A percentile compares a stretch with the other conserved stretches of the same genome.
These are phyloP conservation scores for Populus tomentosa DNA, from an alignment of 441 rosid species.

Conservation along the genomic window DNA sequence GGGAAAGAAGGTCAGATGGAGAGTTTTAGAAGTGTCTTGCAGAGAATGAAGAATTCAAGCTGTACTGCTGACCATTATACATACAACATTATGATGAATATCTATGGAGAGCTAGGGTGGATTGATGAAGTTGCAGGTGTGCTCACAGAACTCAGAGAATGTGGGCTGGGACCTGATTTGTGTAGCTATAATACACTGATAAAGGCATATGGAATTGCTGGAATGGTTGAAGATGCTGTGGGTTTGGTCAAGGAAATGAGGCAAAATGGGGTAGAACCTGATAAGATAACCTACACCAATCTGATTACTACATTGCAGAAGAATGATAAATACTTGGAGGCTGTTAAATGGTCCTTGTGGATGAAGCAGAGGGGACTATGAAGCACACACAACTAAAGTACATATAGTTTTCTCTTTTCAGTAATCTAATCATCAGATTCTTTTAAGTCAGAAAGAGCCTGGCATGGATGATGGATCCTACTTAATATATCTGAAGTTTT, in stretches of 20 bases:
- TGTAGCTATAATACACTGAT: conserved; percentile 89
- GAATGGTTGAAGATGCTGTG: conserved; percentile 86
- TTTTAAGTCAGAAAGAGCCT: not conserved
- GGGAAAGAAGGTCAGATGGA: conserved; percentile 83
- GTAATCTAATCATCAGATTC: not conserved
- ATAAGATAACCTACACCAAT: conserved; percentile 69
- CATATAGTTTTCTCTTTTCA: not conserved
- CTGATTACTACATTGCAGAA: conserved; percentile 58
- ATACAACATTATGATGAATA: conserved; percentile 79
- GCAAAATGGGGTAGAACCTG: conserved; percentile 57
- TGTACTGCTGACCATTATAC: conserved; percentile 62
- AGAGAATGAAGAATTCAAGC: conserved; percentile 58
- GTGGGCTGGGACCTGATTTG: conserved; percentile 67
- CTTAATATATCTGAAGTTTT: not conserved
- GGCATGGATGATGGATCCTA: not conserved
- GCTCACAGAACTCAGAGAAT: conserved; percentile 55
- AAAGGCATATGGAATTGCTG: conserved; percentile 90
- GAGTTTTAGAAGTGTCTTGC: conserved; percentile 59
- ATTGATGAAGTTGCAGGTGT: conserved; percentile 63
- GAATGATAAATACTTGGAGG: conserved; percentile 84
- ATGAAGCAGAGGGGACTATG: conserved; percentile 76
- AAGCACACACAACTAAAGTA: conserved; percentile 1
- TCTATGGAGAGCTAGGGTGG: conserved; percentile 80
- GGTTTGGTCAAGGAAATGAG: conserved; percentile 82
- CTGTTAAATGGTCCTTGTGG: conserved; percentile 98